Evolutionary conservation across 495 filamentous ascomycete genomes (phyloP).

Genomic region (Xylaria scruposa): DNA sequence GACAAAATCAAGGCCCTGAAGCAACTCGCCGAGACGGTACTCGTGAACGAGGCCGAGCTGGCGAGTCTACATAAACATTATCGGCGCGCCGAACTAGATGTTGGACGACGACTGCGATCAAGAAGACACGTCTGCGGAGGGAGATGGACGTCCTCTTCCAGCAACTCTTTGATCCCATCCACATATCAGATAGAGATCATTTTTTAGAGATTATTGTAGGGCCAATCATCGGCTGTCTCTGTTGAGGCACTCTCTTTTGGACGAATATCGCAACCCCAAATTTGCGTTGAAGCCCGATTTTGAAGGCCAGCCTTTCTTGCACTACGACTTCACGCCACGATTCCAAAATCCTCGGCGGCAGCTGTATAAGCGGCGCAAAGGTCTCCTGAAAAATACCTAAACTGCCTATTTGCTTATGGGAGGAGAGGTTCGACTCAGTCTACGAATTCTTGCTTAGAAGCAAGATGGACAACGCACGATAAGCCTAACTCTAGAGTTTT

Average conservation of each 20-base stretch:
- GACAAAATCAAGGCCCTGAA: neutral
- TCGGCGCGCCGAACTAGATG: neutral
- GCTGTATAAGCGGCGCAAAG: neutral
- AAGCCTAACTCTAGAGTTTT: neutral
- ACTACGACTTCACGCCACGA: neutral
- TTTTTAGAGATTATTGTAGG: neutral
- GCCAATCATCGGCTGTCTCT: neutral
- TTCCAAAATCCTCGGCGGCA: neutral
- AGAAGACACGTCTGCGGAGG: neutral
- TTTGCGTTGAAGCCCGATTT: neutral
- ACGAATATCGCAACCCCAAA: neutral
- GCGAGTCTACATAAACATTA: conserved; percentile 3
- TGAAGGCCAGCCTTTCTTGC: neutral
- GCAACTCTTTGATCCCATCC: conserved; percentile 9
- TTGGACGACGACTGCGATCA: conserved; percentile 10
- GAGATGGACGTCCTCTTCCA: conserved; percentile 8
- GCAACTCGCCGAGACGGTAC: conserved; percentile 4
- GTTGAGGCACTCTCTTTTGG: neutral
- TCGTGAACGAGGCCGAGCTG: neutral
- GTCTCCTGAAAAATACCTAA: neutral
- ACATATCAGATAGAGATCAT: conserved; percentile 4
- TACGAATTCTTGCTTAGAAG: neutral
- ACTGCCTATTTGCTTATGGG: neutral
- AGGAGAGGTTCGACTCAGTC: neutral
- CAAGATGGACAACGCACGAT: neutral